Percentiles rank a stretch among this genome's conserved stretches.
These are phyloP conservation scores for Pyropia yezoensis DNA, from an alignment of 23 red algal species.

Conservation along the genomic window DNA sequence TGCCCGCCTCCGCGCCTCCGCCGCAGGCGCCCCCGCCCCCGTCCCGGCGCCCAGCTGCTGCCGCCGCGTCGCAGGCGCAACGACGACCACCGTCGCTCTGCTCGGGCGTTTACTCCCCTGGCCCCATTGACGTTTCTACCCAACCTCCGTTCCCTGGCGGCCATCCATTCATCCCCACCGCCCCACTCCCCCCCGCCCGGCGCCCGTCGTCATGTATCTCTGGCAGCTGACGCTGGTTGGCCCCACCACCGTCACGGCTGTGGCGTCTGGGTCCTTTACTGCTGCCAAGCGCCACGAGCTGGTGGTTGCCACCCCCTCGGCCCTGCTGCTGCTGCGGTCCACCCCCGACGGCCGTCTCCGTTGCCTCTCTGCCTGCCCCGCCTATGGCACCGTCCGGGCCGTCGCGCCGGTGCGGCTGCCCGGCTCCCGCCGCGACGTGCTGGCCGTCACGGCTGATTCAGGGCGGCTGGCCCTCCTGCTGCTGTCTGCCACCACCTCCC, in stretches of 20 bases:
- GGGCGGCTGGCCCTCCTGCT: conserved; percentile 56
- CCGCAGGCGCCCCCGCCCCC: too few species aligned
- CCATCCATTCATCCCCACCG: not conserved
- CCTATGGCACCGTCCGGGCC: conserved; percentile 38
- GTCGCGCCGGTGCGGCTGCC: conserved; percentile 53
- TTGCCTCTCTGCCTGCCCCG: conserved; percentile 25
- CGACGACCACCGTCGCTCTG: too few species aligned
- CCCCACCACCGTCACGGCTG: conserved; percentile 13
- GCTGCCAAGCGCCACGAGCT: conserved; percentile 56
- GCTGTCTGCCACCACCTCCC: conserved; percentile 13
- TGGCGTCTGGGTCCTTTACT: conserved; percentile 61
- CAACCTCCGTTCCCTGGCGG: not conserved
- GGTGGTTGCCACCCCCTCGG: conserved; percentile 20
- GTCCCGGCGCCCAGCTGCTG: too few species aligned
- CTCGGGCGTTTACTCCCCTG: not conserved
- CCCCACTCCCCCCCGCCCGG: not conserved
- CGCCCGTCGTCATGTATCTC: conserved; percentile 33
- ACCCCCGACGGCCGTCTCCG: conserved; percentile 16
- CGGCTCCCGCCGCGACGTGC: conserved; percentile 52
- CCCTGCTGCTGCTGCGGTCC: conserved; percentile 26
- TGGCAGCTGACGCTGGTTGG: conserved; percentile 59
- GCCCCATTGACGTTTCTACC: not conserved
- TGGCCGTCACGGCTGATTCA: conserved; percentile 45
- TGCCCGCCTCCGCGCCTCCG: too few species aligned
- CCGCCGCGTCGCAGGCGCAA: too few species aligned